phyloP scores from a whole-genome alignment of 345 rosid species.

The Bretschneidera sinensis region DNA sequence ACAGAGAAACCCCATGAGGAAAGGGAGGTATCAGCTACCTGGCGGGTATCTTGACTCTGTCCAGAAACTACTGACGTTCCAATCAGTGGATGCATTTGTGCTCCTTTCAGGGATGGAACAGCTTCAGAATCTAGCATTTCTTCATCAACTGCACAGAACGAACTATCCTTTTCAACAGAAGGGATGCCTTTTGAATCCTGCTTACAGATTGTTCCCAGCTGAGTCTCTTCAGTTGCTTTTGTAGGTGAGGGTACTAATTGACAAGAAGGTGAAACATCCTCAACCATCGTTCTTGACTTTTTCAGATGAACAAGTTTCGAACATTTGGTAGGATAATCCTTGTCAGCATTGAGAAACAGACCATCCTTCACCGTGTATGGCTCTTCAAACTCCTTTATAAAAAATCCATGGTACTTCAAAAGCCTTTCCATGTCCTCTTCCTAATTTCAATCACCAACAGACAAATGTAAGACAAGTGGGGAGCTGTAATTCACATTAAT shows the following conservation, averaged over 20 bases:
- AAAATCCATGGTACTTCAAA: constrained; percentile 72
- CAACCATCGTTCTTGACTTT: constrained; percentile 56
- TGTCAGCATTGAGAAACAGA: constrained; percentile 64
- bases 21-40: constrained; percentile 23
- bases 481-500: constrained; percentile 2
- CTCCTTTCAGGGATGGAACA: constrained; percentile 30
- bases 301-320: constrained; percentile 81
- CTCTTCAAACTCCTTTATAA: constrained; percentile 75
- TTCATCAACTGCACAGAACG: constrained; percentile 29
- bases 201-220: constrained; percentile 24
- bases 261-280: constrained; percentile 52
- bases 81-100: constrained; percentile 21
- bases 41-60: constrained; percentile 27
- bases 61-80: constrained; percentile 28
- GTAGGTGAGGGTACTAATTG: constrained; percentile 24
- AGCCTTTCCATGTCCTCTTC: constrained; percentile 71
- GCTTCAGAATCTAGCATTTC: constrained; percentile 41
- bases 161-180: constrained; percentile 32
- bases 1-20: constrained; percentile 33
- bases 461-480: constrained; percentile 23
- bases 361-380: constrained; percentile 94
- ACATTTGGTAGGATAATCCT: constrained; percentile 73
- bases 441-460: constrained; percentile 38
- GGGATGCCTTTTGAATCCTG: constrained; percentile 24
- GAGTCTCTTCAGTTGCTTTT: constrained; percentile 29